Evolutionary conservation across 768 basidiomycete species (phyloP).

Genomic region (Russula sp.): DNA sequence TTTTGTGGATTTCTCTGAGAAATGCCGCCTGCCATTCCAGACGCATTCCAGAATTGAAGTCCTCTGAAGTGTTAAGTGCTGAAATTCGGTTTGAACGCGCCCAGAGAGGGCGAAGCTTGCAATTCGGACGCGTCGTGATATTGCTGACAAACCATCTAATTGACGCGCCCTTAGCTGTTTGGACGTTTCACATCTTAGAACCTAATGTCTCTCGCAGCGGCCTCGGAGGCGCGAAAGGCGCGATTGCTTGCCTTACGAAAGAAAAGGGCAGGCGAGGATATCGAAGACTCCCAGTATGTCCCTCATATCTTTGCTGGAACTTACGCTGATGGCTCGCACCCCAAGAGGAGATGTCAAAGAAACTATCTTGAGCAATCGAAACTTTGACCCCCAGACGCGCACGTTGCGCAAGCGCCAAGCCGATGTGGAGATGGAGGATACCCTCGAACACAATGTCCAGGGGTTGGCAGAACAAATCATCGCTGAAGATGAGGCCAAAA

Average conservation of each 20-base stretch:
- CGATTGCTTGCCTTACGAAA: slow-evolving; percentile 72
- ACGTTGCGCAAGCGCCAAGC: slow-evolving; percentile 65
- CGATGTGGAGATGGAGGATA: slow-evolving; percentile 62
- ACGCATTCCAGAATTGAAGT: slow-evolving; percentile 26
- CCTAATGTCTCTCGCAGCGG: slow-evolving; percentile 63
- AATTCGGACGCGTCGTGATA: neutral
- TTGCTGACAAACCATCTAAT: slow-evolving; percentile 20
- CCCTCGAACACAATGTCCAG: slow-evolving; percentile 79
- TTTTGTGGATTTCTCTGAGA: slow-evolving; percentile 27
- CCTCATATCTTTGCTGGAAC: neutral
- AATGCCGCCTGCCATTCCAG: slow-evolving; percentile 32
- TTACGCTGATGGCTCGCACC: neutral
- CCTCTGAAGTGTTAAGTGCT: neutral
- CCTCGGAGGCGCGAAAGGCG: slow-evolving; percentile 75
- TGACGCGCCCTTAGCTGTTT: neutral
- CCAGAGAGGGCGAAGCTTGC: neutral
- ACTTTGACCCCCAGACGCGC: slow-evolving; percentile 87
- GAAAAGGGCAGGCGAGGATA: slow-evolving; percentile 56
- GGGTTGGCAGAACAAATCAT: slow-evolving; percentile 84
- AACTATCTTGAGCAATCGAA: slow-evolving; percentile 61
- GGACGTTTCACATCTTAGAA: neutral
- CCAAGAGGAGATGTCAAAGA: slow-evolving; percentile 28
- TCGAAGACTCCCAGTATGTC: slow-evolving; percentile 40
- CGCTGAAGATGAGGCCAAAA: slow-evolving; percentile 75
- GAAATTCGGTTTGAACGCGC: neutral